Evolutionary conservation across 257 asterid genomes (phyloP).

Genomic region (Agastache rugosa): DNA sequence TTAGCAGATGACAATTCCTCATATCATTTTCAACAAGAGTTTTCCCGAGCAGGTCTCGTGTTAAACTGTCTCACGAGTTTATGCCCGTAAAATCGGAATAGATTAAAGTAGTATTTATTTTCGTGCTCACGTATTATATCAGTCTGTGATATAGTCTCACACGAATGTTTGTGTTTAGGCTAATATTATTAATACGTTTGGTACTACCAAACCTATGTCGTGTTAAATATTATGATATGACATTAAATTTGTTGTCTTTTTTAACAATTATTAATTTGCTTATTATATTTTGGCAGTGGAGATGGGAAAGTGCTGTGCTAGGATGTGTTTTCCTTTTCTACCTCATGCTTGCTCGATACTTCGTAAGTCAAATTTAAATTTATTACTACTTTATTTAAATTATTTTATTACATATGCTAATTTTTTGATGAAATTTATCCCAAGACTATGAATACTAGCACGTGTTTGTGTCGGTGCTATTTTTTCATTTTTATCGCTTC

Average conservation of each 20-base stretch:
- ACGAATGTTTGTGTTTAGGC: not conserved
- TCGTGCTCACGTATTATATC: no score
- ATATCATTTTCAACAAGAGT: no score
- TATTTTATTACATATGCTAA: no score
- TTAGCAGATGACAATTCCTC: not conserved
- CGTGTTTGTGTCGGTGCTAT: no score
- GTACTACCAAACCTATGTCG: not conserved
- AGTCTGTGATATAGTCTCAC: not conserved
- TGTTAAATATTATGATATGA: not conserved
- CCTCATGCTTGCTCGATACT: slow-evolving; percentile 70
- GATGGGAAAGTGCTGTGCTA: slow-evolving; percentile 95
- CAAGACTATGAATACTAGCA: no score
- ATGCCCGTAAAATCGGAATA: not conserved
- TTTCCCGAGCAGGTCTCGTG: no score
- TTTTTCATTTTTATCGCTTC: no score
- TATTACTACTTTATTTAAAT: no score
- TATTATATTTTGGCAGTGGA: slow-evolving; percentile 70
- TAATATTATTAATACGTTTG: not conserved
- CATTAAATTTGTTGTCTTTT: not conserved
- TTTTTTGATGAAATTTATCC: no score
- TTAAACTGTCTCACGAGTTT: no score
- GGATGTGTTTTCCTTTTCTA: slow-evolving; percentile 88
- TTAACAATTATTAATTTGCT: not conserved
- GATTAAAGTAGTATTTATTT: not conserved
- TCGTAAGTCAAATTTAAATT: slow-evolving; percentile 58